These are phyloP conservation scores for Entomophthora muscae DNA, from an alignment of 371 early-diverging fungal species.

Conservation along the genomic window DNA sequence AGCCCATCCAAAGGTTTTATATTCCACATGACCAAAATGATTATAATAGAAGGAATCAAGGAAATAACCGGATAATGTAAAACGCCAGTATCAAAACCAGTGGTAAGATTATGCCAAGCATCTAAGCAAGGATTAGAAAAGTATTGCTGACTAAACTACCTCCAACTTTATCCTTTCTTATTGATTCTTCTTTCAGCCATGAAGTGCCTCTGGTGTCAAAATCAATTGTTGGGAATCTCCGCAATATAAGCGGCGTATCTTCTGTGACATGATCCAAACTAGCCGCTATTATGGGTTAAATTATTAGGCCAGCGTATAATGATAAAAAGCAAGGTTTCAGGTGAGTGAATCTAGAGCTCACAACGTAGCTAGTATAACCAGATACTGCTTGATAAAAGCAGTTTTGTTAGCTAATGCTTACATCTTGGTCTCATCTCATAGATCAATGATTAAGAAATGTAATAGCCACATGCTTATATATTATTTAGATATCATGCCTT, in stretches of 20 bases:
- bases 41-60: constrained; percentile 2
- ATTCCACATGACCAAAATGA: not conserved
- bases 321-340: not conserved
- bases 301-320: not conserved
- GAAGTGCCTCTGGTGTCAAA: not conserved
- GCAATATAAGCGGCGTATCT: not conserved
- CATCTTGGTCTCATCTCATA: too few relatives aligned
- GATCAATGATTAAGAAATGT: too few relatives aligned
- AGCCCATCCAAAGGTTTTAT: not conserved
- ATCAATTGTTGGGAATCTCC: not conserved
- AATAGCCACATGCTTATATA: too few relatives aligned
- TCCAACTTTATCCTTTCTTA: constrained; percentile 6
- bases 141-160: not conserved
- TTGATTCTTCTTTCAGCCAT: not conserved
- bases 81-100: constrained; percentile 5
- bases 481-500: too few relatives aligned
- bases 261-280: not conserved
- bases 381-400: too few relatives aligned
- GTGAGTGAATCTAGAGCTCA: not conserved
- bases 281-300: not conserved
- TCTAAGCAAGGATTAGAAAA: not conserved
- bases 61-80: not conserved
- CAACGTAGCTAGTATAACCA: not conserved
- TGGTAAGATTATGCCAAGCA: constrained; percentile 7
- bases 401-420: too few relatives aligned